Percentiles rank a stretch among this genome's conserved stretches.
phyloP scores from a whole-genome alignment of 768 basidiomycete species.

The Rhodosporidiobolus odoratus region DNA sequence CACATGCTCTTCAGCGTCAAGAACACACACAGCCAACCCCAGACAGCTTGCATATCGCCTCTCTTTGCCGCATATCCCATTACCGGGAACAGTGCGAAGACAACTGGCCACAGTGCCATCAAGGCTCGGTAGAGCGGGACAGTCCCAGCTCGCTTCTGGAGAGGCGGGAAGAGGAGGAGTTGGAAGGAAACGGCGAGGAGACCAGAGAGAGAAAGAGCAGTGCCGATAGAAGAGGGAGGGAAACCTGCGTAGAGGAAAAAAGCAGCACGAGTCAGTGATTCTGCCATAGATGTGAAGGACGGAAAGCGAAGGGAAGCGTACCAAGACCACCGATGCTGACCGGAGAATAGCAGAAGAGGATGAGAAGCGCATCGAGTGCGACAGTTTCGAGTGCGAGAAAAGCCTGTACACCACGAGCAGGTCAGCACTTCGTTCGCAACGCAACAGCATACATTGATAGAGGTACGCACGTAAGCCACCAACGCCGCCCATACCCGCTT shows the following conservation, averaged over 20 bases:
- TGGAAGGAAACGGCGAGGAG: slow-evolving; percentile 28
- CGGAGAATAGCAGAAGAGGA: slow-evolving; percentile 39
- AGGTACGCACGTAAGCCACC: slow-evolving; percentile 14
- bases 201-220: slow-evolving; percentile 33
- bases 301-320: not conserved
- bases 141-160: slow-evolving; percentile 35
- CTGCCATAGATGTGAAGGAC: not conserved
- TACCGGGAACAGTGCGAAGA: slow-evolving; percentile 33
- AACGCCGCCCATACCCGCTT: slow-evolving; percentile 9
- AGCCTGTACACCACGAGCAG: not conserved
- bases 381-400: slow-evolving; percentile 34
- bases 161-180: slow-evolving; percentile 37
- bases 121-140: slow-evolving; percentile 26
- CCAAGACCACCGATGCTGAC: slow-evolving; percentile 37
- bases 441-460: not conserved
- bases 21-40: slow-evolving; percentile 24
- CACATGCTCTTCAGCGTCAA: slow-evolving; percentile 25
- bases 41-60: not conserved
- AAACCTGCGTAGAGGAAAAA: slow-evolving; percentile 21
- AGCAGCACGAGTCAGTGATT: too few relatives aligned
- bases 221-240: slow-evolving; percentile 29
- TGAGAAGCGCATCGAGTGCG: slow-evolving; percentile 32
- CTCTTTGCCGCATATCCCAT: slow-evolving; percentile 12
- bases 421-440: not conserved
- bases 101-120: slow-evolving; percentile 30